Conservation (phyloP, 768 basidiomycete genomes). For the Vararia minispora region DNA sequence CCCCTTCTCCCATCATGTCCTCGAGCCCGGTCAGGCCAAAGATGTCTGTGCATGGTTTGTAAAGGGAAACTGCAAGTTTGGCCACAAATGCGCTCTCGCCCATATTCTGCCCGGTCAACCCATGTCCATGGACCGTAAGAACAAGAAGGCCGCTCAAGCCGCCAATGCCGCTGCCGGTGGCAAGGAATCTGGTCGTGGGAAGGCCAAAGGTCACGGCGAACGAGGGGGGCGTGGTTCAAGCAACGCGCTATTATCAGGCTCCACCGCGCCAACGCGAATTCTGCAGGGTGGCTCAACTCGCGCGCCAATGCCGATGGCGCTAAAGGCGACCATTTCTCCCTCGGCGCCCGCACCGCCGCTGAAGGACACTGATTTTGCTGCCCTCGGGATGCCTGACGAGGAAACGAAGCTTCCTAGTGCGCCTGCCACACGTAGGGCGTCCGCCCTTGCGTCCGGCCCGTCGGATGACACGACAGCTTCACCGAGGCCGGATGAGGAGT, state of each 20-base stretch:
- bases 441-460: constrained; percentile 7
- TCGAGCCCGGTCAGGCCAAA: constrained; percentile 70
- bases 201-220: constrained; percentile 25
- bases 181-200: too few species aligned
- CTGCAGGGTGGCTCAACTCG: constrained; percentile 34
- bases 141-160: constrained; percentile 83
- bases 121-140: constrained; percentile 94
- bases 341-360: constrained; percentile 73
- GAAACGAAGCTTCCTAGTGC: constrained; percentile 33
- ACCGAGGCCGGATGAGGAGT: constrained; percentile 3
- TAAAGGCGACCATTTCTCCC: constrained; percentile 64
- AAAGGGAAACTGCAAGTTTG: constrained; percentile 85
- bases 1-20: constrained; percentile 79
- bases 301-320: constrained; percentile 51
- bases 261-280: constrained; percentile 56
- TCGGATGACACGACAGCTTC: constrained; percentile 7
- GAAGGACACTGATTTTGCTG: constrained; percentile 64
- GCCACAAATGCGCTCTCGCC: constrained; percentile 81
- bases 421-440: constrained; percentile 26
- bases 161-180: too few species aligned
- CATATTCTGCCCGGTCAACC: constrained; percentile 91
- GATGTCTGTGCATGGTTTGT: constrained; percentile 85
- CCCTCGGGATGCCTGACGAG: constrained; percentile 58
- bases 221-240: constrained; percentile 23
- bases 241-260: constrained; percentile 36